Evolutionary conservation across 1,284 basidiomycete genomes (phyloP).

Genomic region (Albatrellus sp.): DNA sequence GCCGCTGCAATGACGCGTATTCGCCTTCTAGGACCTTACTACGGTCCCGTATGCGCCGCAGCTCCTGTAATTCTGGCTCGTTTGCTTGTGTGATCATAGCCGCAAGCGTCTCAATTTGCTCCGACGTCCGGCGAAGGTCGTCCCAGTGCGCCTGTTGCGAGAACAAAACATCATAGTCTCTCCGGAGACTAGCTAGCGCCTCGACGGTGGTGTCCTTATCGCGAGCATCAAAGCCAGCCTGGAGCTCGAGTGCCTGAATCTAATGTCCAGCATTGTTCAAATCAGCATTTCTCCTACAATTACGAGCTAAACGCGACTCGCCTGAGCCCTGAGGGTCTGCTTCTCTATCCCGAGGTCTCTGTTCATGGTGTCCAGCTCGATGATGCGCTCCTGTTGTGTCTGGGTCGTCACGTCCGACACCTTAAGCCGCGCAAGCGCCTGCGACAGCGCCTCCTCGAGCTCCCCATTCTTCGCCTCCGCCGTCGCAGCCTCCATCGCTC

Average conservation of each 20-base stretch:
- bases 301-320: conserved; percentile 19
- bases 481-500: conserved; percentile 31
- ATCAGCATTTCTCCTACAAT: conserved; percentile 1
- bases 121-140: conserved; percentile 48
- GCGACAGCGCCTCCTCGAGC: conserved; percentile 54
- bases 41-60: conserved; percentile 51
- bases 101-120: conserved; percentile 57
- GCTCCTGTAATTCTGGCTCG: conserved; percentile 58
- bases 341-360: conserved; percentile 41
- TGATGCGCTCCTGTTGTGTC: conserved; percentile 42
- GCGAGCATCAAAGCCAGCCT: conserved; percentile 36
- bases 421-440: conserved; percentile 57
- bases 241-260: conserved; percentile 49
- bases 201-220: conserved; percentile 50
- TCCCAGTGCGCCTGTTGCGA: conserved; percentile 62
- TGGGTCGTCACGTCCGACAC: conserved; percentile 55
- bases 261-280: conserved; percentile 16
- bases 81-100: conserved; percentile 45
- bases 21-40: conserved; percentile 57
- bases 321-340: conserved; percentile 44
- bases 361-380: conserved; percentile 46
- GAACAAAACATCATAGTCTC: conserved; percentile 43
- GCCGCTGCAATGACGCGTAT: conserved; percentile 51
- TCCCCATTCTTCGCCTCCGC: conserved; percentile 46
- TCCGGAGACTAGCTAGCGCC: conserved; percentile 37